Conservation (phyloP, 2,329 filamentous ascomycete genomes). For the Didymella exigua region DNA sequence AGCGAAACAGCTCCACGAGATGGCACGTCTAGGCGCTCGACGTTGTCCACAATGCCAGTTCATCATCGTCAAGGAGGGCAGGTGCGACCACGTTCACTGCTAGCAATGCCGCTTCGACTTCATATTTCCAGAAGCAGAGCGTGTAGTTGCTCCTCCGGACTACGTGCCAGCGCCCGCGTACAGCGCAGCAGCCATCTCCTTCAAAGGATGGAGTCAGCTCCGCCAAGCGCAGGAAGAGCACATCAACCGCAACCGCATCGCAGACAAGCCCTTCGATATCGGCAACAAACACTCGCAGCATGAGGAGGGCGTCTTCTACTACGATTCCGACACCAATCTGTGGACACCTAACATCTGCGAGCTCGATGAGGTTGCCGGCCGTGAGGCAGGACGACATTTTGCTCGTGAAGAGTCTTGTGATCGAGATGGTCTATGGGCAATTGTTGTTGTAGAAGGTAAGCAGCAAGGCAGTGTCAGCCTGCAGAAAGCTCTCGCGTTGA, state of each 20-base stretch:
- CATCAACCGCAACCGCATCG: not conserved
- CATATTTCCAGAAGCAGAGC: not conserved
- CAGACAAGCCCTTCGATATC: not conserved
- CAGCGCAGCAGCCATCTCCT: not conserved
- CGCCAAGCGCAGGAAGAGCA: not conserved
- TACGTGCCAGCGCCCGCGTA: not conserved
- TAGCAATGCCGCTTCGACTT: slow-evolving; percentile 2
- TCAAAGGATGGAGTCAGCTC: not conserved
- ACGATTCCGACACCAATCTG: not conserved
- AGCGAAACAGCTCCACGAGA: not conserved
- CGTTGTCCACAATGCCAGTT: slow-evolving; percentile 10
- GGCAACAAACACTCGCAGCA: not conserved
- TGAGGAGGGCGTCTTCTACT: not conserved
- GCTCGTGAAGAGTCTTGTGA: not conserved
- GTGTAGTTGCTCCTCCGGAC: not conserved
- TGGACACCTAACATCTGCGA: not conserved
- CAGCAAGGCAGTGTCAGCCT: not conserved
- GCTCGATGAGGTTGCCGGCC: not conserved
- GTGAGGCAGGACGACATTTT: not conserved
- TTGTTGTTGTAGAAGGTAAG: not conserved
- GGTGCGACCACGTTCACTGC: slow-evolving; percentile 1
- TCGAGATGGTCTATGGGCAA: not conserved
- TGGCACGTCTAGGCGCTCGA: slow-evolving; percentile 1
- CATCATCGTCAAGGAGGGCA: slow-evolving; percentile 1
- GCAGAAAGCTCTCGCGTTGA: not conserved